phyloP scores from a whole-genome alignment of 2,329 filamentous ascomycete genomes.

The Parascedosporium putredinis region DNA sequence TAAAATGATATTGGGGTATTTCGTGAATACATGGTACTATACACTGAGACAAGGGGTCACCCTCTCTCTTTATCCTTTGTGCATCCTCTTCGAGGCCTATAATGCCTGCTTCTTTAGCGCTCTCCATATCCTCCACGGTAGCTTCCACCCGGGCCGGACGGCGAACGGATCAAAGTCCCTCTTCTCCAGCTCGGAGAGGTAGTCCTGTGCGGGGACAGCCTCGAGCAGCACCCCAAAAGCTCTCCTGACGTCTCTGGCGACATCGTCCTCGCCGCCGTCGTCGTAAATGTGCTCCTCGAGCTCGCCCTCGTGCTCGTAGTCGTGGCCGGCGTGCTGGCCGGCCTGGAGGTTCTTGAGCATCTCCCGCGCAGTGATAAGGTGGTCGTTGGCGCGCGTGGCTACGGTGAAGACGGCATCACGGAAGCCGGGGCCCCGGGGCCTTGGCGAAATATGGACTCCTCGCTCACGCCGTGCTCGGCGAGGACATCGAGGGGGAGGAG shows the following conservation, averaged over 20 bases:
- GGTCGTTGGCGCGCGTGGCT: slow-evolving; percentile 88
- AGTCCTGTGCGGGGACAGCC: slow-evolving; percentile 65
- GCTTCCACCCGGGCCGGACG: slow-evolving; percentile 59
- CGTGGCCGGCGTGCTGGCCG: slow-evolving; percentile 68
- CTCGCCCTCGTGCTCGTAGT: slow-evolving; percentile 73
- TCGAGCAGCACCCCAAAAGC: slow-evolving; percentile 76
- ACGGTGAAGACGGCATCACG: slow-evolving; percentile 86
- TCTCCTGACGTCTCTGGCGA: slow-evolving; percentile 35
- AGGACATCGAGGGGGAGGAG: slow-evolving; percentile 83
- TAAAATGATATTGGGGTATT: not conserved
- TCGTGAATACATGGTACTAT: not conserved
- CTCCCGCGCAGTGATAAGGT: slow-evolving; percentile 84
- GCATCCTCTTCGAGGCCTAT: slow-evolving; percentile 17
- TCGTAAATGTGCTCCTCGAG: slow-evolving; percentile 48
- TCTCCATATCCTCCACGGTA: slow-evolving; percentile 66
- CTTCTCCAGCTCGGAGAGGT: slow-evolving; percentile 66
- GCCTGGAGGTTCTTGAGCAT: slow-evolving; percentile 75
- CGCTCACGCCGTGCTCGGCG: slow-evolving; percentile 67
- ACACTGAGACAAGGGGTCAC: too few species aligned
- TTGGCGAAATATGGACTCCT: slow-evolving; percentile 80
- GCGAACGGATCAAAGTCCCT: slow-evolving; percentile 76
- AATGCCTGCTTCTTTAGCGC: slow-evolving; percentile 38
- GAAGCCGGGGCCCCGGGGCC: slow-evolving; percentile 70
- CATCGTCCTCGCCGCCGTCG: slow-evolving; percentile 25
- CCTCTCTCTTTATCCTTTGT: too few species aligned